Conservation (phyloP, 306 rosid species). For the Delonix regia region DNA sequence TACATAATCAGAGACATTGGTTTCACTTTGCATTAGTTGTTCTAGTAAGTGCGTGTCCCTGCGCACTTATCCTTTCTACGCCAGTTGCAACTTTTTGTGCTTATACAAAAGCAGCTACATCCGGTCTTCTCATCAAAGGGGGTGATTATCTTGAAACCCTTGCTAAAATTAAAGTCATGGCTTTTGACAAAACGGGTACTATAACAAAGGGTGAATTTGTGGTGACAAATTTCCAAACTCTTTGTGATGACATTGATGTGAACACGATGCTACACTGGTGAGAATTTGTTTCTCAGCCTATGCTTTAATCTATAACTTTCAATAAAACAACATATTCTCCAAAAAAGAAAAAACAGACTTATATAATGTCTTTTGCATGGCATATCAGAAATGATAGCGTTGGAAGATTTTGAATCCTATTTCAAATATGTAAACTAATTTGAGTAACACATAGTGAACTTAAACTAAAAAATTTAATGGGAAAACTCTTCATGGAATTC, state of each 20-base stretch:
- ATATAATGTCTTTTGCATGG: background rate
- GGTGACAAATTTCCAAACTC: constrained; percentile 68
- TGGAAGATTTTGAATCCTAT: constrained; percentile 2
- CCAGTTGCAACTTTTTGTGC: constrained; percentile 98
- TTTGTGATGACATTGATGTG: constrained; percentile 60
- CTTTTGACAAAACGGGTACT: constrained; percentile 97
- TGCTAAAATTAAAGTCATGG: constrained; percentile 71
- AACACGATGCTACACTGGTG: constrained; percentile 80
- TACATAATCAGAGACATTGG: constrained; percentile 62
- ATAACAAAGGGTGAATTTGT: constrained; percentile 87
- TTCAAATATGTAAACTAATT: background rate
- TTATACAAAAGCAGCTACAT: constrained; percentile 84
- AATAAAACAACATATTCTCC: background rate
- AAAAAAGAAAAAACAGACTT: background rate
- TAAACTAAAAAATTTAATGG: background rate
- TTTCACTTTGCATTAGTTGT: constrained; percentile 86
- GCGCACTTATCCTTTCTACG: constrained; percentile 89
- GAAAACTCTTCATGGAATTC: background rate
- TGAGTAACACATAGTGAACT: background rate
- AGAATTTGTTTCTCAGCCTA: constrained; percentile 22
- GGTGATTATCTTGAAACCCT: constrained; percentile 83
- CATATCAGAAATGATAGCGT: background rate
- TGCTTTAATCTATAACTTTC: background rate
- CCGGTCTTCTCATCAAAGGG: constrained; percentile 93
- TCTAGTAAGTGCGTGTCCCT: constrained; percentile 93